Base-by-base conservation (phyloP, 768 basidiomycete species). In the Naganishia onofrii region DNA sequence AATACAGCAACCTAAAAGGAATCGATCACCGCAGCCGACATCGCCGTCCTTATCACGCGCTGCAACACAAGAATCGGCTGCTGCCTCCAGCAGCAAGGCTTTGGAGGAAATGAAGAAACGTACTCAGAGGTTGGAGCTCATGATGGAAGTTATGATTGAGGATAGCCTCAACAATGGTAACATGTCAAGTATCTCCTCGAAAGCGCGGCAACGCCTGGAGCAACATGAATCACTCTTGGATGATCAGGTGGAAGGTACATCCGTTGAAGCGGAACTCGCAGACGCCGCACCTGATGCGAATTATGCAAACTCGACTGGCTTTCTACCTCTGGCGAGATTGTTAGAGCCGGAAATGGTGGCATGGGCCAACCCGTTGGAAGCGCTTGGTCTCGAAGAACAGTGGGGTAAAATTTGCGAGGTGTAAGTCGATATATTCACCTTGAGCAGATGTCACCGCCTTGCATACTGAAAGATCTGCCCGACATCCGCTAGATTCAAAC, bases 281-380 rank as follows among this genome's bases (percentile, higher is more conserved):
- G 10, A 36, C 19, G 19, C n/a, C 9, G 23, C 34, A 13, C 15
- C n/a, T 6, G 57, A 58, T 38, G 28, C 32, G 21, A 38, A 58
- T 58, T 58, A 58, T 38, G 31, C 57, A n/a, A 58, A 17, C 5
- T 58, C 57, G 57, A 36, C 57, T n/a, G 34, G 57, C 32, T 58
- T 58, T 36, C 34, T 58, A 21, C 57, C 57, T 9, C n/a, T 58
- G 15, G 15, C 32, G 13, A 58, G 23, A 36, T 23, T 58, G 12
- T 19, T 58, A n/a, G 34, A 58, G 12, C 57, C 57, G 17, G 57
- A 36, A 17, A 58, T 34, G 57, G n/a, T 58, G 8, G 13, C 32
- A 34, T 58, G 57, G 57, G 57, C 57, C n/a, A 34, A 58, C n/a
- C 57, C 57, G 32, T n/a, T 58, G 15, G 57, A 58, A 15, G 57